Percentiles rank a stretch among this genome's conserved stretches.
Conservation (phyloP, 352 stramenopile species). For the Globisporangium mamillatum region DNA sequence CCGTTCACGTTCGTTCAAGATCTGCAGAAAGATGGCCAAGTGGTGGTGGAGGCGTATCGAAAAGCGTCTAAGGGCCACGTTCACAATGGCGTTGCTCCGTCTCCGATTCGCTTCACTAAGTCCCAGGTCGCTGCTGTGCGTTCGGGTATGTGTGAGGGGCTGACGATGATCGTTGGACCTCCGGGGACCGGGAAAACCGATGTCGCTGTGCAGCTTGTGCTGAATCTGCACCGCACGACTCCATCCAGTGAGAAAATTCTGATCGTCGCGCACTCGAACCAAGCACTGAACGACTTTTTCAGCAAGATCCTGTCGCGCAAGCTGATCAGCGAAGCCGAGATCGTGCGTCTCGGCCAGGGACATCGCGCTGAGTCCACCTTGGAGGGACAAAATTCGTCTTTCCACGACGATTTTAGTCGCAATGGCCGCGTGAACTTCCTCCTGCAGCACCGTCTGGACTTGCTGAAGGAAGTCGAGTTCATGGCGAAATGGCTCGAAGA, state of each 20-base stretch:
- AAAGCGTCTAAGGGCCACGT: conserved; percentile 5
- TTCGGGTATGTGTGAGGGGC: conserved; percentile 89
- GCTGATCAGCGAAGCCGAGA: conserved; percentile 71
- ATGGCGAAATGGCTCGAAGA: conserved; percentile 88
- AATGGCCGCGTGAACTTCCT: conserved; percentile 89
- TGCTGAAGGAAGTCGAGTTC: conserved; percentile 92
- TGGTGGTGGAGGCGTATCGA: conserved; percentile 36
- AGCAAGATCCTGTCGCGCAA: conserved; percentile 88
- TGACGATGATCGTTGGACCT: conserved; percentile 94
- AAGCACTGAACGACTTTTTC: conserved; percentile 95
- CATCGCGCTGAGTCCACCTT: not conserved
- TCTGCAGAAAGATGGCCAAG: conserved; percentile 23
- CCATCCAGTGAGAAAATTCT: conserved; percentile 87
- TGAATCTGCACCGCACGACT: conserved; percentile 89
- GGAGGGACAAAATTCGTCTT: conserved; percentile 30
- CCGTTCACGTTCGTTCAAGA: conserved; percentile 58
- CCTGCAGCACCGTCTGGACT: conserved; percentile 54
- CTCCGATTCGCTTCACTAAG: conserved; percentile 86
- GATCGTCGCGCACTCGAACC: conserved; percentile 94
- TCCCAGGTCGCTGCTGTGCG: conserved; percentile 90
- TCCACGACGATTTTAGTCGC: conserved; percentile 87
- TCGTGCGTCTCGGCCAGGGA: conserved; percentile 87
- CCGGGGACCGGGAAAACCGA: conserved; percentile 95
- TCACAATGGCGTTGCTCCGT: not conserved
- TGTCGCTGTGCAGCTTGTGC: conserved; percentile 93